Percentiles rank a stretch among this genome's conserved stretches.
phyloP scores from a whole-genome alignment of 2,329 filamentous ascomycete species.

The Venturia aucupariae region DNA sequence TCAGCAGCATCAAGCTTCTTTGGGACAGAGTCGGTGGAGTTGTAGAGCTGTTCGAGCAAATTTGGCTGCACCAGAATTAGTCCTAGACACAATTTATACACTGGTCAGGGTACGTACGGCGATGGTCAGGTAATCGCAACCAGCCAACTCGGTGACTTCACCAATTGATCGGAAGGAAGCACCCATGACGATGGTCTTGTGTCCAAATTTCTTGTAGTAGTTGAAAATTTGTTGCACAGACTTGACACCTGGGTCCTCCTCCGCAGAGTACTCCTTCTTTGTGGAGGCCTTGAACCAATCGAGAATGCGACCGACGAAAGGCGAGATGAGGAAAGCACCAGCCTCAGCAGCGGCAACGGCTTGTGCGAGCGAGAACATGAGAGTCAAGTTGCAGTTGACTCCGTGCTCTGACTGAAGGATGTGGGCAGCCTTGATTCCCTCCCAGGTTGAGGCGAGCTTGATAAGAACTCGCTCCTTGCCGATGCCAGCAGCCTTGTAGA shows the following conservation, averaged over 20 bases:
- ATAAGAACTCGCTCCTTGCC: conserved; percentile 91
- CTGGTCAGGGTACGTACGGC: conserved; percentile 50
- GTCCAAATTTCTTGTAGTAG: conserved; percentile 99
- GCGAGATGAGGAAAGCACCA: conserved; percentile 92
- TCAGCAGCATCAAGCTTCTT: conserved; percentile 77
- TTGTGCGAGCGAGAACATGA: conserved; percentile 95
- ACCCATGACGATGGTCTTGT: conserved; percentile 99
- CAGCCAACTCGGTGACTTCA: conserved; percentile 96
- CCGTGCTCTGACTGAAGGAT: conserved; percentile 92
- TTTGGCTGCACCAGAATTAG: conserved; percentile 51
- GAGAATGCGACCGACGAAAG: conserved; percentile 97
- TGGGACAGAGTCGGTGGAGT: conserved; percentile 71
- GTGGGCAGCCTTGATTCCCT: conserved; percentile 97
- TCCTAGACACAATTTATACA: background rate
- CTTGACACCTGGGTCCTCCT: conserved; percentile 93
- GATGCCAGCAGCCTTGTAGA: conserved; percentile 89
- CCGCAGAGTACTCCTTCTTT: conserved; percentile 85
- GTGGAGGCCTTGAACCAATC: conserved; percentile 97
- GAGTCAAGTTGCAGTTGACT: conserved; percentile 97
- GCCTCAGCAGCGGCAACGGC: conserved; percentile 95
- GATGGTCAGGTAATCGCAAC: conserved; percentile 98
- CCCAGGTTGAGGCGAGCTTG: conserved; percentile 99
- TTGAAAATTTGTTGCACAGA: conserved; percentile 93
- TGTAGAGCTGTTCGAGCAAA: conserved; percentile 88
- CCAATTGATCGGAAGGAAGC: conserved; percentile 94